Evolutionary conservation across 352 stramenopile species (phyloP).

Genomic region (Phytophthora citrophthora): DNA sequence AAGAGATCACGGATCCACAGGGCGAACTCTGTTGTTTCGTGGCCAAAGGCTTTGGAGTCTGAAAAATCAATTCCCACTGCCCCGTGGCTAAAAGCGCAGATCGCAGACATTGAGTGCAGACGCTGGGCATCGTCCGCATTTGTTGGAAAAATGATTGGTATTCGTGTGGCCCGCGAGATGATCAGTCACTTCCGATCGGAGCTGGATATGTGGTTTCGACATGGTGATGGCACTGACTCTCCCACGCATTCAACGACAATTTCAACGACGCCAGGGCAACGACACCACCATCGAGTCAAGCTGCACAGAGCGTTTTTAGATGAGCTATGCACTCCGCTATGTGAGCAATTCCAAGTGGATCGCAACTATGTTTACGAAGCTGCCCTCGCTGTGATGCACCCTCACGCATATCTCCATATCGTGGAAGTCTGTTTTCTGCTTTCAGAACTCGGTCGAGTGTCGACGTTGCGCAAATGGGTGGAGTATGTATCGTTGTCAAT

Average conservation of each 20-base stretch:
- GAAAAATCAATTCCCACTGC: constrained; percentile 46
- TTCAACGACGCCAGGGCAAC: constrained; percentile 17
- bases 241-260: constrained; percentile 8
- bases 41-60: constrained; percentile 43
- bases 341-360: constrained; percentile 81
- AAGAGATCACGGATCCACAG: constrained; percentile 36
- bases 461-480: constrained; percentile 80
- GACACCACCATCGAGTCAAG: constrained; percentile 34
- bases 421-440: constrained; percentile 84
- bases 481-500: constrained; percentile 82
- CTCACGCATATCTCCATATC: constrained; percentile 84
- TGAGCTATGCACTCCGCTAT: constrained; percentile 76
- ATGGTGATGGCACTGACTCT: constrained; percentile 27
- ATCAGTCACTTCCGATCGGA: constrained; percentile 83
- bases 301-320: constrained; percentile 73
- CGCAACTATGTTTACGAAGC: constrained; percentile 82
- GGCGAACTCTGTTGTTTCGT: constrained; percentile 50
- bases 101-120: constrained; percentile 87
- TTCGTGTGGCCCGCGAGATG: constrained; percentile 84
- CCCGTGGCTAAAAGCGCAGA: constrained; percentile 82
- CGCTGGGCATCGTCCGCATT: constrained; percentile 86
- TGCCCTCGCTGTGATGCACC: constrained; percentile 78
- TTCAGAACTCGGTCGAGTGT: constrained; percentile 57
- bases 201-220: constrained; percentile 55
- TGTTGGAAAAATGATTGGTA: constrained; percentile 88